Conservation (phyloP, 257 asterid genomes). For the Capsicum rhomboideum region DNA sequence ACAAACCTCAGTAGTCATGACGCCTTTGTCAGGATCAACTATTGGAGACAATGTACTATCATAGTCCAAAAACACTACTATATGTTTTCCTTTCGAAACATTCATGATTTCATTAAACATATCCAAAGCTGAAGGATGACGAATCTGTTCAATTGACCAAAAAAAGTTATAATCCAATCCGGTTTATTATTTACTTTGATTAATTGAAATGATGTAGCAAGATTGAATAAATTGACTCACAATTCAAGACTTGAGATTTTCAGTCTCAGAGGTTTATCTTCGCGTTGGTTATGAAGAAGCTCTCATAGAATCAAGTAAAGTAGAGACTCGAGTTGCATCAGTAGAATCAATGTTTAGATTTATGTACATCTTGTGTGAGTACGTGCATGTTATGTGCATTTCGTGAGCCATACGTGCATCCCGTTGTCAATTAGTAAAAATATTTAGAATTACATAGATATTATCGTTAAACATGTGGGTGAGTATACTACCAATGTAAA, state of each 20-base stretch:
- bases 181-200: neutral
- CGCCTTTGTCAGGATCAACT: conserved; percentile 70
- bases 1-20: conserved; percentile 51
- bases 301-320: conserved; percentile 46
- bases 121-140: conserved; percentile 56
- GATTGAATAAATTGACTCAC: conserved; percentile 28
- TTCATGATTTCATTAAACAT: conserved; percentile 41
- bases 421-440: too few relatives aligned
- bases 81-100: conserved; percentile 48
- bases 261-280: conserved; percentile 23
- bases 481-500: too few relatives aligned
- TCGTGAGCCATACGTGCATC: too few relatives aligned
- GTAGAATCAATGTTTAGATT: conserved; percentile 17
- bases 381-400: too few relatives aligned
- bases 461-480: too few relatives aligned
- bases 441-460: too few relatives aligned
- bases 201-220: neutral
- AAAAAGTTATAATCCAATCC: neutral
- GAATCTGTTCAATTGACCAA: conserved; percentile 22
- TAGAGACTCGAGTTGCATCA: conserved; percentile 32
- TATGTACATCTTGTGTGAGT: too few relatives aligned
- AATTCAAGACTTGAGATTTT: conserved; percentile 46
- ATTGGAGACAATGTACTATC: conserved; percentile 84
- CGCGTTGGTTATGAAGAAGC: conserved; percentile 54
- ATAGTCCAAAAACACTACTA: conserved; percentile 61